Evolutionary conservation across 139 green algal genomes (phyloP), one percentile per base, ranked within the genome.

Genomic region (Haematococcus lacustris): DNA sequence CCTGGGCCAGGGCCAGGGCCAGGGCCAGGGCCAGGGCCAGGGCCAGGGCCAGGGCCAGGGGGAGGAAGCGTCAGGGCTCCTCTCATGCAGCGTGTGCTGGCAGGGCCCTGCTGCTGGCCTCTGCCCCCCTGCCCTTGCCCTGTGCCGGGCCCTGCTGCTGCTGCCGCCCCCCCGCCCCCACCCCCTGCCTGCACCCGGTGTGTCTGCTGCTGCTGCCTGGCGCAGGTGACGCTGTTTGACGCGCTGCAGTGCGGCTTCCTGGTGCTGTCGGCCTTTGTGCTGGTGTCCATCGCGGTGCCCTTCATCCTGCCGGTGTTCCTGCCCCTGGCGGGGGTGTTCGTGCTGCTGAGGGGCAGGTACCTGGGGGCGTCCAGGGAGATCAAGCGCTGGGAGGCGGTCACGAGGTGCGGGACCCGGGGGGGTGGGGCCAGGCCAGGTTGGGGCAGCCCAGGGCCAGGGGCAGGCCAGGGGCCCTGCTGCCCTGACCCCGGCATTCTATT

Each of bases 301-400:
- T 80, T 86, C 67, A 87, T 94, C 62, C 76, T 94, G 62, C 89
- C 87, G 9, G 59, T 92, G 3, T 91, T 92, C 57, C 37, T 89
- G 26, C 83, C 86, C 6, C 73, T 94, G 30, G 30, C 32, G 59
- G n/a, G 38, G 4, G 32, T 39, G 30, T 74, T 74, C 4, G 9
- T 72, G 34, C 51, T 78, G 25, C 40, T 76, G 30, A 28, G 75
- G 1, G 33, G 68, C 7, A 77, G 78, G 35, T 94, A 95, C 86
- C 71, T 96, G 34, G 69, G 59, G 1, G 88, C 91, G 28, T 80
- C 69, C n/a, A 73, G 93, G 0, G 90, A 97, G 62, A 73, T 97
- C 28, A 98, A 98, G 90, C 86, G 93, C 33, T 88, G 90, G 74
- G 93, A 98, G 72, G 84, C 86, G 9, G 84, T 91, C 63, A 91